Evolutionary conservation across 305 asterid genomes (phyloP).

Genomic region (Caryopteris hybrid): DNA sequence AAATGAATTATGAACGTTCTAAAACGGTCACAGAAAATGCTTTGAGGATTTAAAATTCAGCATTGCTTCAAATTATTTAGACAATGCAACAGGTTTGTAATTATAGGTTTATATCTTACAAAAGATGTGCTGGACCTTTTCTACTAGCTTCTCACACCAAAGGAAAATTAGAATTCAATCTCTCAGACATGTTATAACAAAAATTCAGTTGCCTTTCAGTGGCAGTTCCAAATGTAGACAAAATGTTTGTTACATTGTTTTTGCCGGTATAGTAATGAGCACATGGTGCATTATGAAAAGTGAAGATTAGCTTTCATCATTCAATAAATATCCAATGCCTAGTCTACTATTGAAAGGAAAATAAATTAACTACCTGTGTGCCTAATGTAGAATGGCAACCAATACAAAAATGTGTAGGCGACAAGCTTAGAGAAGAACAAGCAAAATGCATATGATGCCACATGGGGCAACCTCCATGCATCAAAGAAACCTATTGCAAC

Average conservation of each 20-base stretch:
- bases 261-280: not conserved
- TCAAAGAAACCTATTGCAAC: constrained; percentile 77
- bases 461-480: constrained; percentile 91
- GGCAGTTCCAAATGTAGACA: not conserved
- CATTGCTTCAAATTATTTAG: not conserved
- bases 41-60: not conserved
- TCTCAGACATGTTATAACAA: not conserved
- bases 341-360: not conserved
- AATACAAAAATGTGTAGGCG: constrained; percentile 88
- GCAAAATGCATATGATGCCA: constrained; percentile 78
- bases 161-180: not conserved
- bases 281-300: not conserved
- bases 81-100: not conserved
- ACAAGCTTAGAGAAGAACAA: constrained; percentile 95
- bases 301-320: not conserved
- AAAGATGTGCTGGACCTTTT: not conserved
- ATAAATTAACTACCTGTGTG: constrained; percentile 58
- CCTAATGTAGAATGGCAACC: constrained; percentile 93
- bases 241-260: not conserved
- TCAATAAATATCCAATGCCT: constrained; percentile 5
- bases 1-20: not conserved
- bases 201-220: not conserved
- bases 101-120: not conserved
- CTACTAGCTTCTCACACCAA: not conserved
- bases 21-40: not conserved